Evolutionary conservation across 2,329 filamentous ascomycete species (phyloP), one percentile per base, ranked within the genome.

Genomic region (Penicillium psychrosexuale): DNA sequence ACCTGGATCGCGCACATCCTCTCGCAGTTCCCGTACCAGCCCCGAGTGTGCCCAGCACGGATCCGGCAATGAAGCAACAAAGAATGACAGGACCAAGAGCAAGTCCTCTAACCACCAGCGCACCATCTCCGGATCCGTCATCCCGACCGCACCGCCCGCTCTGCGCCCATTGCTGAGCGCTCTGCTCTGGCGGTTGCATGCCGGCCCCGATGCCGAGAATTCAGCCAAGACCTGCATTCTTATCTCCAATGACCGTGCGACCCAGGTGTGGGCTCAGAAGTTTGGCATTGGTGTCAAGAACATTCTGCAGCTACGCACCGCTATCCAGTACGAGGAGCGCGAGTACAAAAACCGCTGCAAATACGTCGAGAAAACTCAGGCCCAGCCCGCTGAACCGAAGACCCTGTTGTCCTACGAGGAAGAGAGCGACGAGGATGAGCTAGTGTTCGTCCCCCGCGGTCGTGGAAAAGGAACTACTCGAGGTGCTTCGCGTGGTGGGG

Each of bases 361-460:
- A 57, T 74, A 76, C 56, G 69, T 73, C 17, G 76, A 78, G 60
- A 77, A 77, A 61, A 77, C 68, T 13, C 71, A 73, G 55, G 59
- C 61, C 3, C 65, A 50, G 43, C 55, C 31, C 42, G 13, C 66
- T 4, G 73, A 78, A 47, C 72, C 75, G 8, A 77, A 77, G 60
- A 70, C 75, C 5, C 62, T 78, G 6, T 70, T 78, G 44, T 74
- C 75, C 8, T 78, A 78, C 56, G 76, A 78, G 34, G 75, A 74
- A n/a, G 76, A 78, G 13, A 78, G 74, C 36, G 76, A 78, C 22
- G 77, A 78, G 54, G 77, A 79, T 59, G 76, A 78, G 55, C 66
- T 79, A 28, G 76, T 79, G 2, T 79, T 79, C 53, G 72, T 76
- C 28, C 74, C 74, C 27, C 73, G 74, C 24, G 72, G 73, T 34